Percentiles rank a stretch among this genome's conserved stretches.
phyloP scores from a whole-genome alignment of 345 rosid species.

The Noccaea caerulescens region DNA sequence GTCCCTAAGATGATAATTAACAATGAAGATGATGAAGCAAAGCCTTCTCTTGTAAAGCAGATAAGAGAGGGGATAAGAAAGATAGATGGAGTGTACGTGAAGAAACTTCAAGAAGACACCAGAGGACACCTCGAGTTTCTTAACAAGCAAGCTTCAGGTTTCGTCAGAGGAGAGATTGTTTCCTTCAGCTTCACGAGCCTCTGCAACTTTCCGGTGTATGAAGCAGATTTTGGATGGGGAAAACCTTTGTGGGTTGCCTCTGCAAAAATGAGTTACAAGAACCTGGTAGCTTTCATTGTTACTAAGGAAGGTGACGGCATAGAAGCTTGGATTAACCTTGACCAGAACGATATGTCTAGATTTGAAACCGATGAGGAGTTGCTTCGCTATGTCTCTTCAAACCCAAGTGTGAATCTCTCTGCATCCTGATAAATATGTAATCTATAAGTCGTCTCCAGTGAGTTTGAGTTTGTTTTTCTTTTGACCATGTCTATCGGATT shows the following conservation, averaged over 20 bases:
- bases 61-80: constrained; percentile 42
- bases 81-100: constrained; percentile 40
- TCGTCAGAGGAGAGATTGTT: constrained; percentile 37
- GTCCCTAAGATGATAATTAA: constrained; percentile 3
- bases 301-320: constrained; percentile 34
- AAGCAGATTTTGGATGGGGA: constrained; percentile 41
- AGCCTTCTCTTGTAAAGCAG: constrained; percentile 27
- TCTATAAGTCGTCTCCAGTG: not conserved
- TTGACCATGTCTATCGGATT: not conserved
- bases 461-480: not conserved
- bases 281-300: constrained; percentile 25
- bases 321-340: constrained; percentile 38
- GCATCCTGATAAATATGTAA: constrained; percentile 8
- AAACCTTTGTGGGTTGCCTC: constrained; percentile 36
- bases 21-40: constrained; percentile 18
- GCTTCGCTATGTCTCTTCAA: constrained; percentile 27
- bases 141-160: constrained; percentile 24
- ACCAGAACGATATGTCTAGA: constrained; percentile 33
- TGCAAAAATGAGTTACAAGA: constrained; percentile 31
- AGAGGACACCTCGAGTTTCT: constrained; percentile 35
- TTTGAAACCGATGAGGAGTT: constrained; percentile 33
- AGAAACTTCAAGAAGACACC: constrained; percentile 41
- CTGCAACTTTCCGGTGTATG: constrained; percentile 32
- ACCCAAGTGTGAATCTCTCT: constrained; percentile 26
- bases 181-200: constrained; percentile 36